phyloP scores from a whole-genome alignment of 306 rosid genomes.

The Malus sylvestris region DNA sequence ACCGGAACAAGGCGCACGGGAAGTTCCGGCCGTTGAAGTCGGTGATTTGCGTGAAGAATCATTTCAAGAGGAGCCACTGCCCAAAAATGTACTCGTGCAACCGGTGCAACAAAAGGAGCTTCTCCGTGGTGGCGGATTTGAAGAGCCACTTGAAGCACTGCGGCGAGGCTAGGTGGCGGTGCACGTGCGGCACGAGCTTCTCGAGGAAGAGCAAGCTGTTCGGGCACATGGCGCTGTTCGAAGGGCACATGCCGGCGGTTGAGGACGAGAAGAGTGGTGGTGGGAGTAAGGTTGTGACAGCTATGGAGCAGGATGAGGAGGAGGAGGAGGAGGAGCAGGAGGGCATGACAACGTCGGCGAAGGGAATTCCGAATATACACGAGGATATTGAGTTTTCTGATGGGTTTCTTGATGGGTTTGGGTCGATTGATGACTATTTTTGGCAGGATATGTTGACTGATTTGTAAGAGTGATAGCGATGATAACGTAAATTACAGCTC shows the following conservation, averaged over 20 bases:
- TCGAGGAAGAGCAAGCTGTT: constrained; percentile 77
- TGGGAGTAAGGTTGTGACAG: neutral
- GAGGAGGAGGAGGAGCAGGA: neutral
- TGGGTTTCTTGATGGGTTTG: constrained; percentile 44
- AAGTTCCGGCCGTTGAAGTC: constrained; percentile 67
- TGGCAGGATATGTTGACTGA: constrained; percentile 29
- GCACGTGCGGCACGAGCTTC: constrained; percentile 82
- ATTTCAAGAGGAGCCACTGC: constrained; percentile 89
- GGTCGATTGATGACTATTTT: constrained; percentile 25
- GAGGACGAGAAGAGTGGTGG: constrained; percentile 32
- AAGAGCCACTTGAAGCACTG: constrained; percentile 71
- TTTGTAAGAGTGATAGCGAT: neutral
- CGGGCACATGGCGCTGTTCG: constrained; percentile 68
- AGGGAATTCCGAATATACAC: neutral
- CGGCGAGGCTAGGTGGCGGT: constrained; percentile 60
- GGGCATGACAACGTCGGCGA: neutral
- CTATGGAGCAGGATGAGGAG: constrained; percentile 21
- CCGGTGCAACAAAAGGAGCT: constrained; percentile 66
- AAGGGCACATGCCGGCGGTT: constrained; percentile 83
- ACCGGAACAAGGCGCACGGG: constrained; percentile 47
- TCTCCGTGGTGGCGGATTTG: constrained; percentile 72
- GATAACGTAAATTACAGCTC: neutral
- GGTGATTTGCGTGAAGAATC: constrained; percentile 66
- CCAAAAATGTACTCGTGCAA: constrained; percentile 76
- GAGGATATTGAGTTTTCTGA: constrained; percentile 30